Percentiles rank a stretch among this genome's conserved stretches.
These are phyloP conservation scores for Microcos paniculata DNA, from an alignment of 345 rosid genomes.

Conservation along the genomic window DNA sequence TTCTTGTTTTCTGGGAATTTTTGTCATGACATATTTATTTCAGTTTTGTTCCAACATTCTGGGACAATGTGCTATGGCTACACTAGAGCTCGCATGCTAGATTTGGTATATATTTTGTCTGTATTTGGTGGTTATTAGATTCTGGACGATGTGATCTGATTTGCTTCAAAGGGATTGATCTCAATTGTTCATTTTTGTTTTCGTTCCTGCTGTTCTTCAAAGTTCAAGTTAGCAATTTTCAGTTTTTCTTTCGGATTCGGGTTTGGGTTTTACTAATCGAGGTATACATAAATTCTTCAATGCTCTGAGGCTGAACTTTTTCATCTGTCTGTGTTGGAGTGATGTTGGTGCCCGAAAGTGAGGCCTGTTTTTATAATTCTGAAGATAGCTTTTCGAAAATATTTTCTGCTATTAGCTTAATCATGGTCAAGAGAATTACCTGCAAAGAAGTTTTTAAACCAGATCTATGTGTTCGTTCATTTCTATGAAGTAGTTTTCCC, in stretches of 20 bases:
- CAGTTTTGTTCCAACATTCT: neutral
- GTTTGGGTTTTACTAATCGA: neutral
- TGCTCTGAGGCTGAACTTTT: too few species aligned
- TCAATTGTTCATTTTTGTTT: neutral
- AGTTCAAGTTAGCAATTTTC: neutral
- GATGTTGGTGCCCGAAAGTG: too few species aligned
- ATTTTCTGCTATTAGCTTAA: too few species aligned
- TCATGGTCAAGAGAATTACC: too few species aligned
- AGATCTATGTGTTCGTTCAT: too few species aligned
- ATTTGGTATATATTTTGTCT: neutral
- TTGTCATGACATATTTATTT: neutral
- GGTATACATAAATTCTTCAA: too few species aligned
- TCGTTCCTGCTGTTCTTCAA: neutral
- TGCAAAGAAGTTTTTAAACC: too few species aligned
- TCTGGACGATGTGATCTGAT: neutral
- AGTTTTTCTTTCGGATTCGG: slow-evolving; percentile 2
- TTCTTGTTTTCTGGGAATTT: neutral
- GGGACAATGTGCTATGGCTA: slow-evolving; percentile 6
- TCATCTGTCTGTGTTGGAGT: too few species aligned
- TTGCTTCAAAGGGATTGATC: neutral
- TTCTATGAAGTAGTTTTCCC: too few species aligned
- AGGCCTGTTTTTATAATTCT: too few species aligned
- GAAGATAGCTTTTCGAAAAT: too few species aligned
- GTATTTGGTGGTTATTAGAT: neutral
- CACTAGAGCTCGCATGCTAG: neutral